Base-by-base conservation (phyloP, 805 yeast species). In the Pichia gijzeniarum region DNA sequence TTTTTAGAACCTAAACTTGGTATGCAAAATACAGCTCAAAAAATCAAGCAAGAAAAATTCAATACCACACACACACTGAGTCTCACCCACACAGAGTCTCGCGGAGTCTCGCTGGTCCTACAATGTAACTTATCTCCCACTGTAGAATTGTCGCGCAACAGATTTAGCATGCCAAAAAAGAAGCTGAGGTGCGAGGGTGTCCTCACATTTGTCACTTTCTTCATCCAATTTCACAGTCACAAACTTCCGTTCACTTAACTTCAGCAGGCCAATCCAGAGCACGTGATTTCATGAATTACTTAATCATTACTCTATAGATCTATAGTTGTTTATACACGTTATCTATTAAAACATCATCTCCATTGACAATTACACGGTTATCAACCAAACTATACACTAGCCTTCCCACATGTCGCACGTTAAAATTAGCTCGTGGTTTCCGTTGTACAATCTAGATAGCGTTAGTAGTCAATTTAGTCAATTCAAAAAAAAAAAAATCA, bases 321-420 rank as follows among this genome's bases (percentile, higher is more conserved):
- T n/a, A n/a, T n/a, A n/a, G n/a, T n/a, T n/a, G 16, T 16, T 16
- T 30, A 34, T 43, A 40, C 4, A 42, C 47, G 2, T 33, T 39
- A 17, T 42, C 17, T 5, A 21, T 9, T 4, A 27, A 28, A 10
- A 28, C 22, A 5, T 36, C 21, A 14, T 25, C 17, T 6, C 41
- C 43, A 6, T 41, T 37, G 13, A 48, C 38, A 7, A 34, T 20
- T 8, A 56, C 19, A 3, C 54, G 56, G 40, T 49, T 53, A 43
- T 61, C 65, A 35, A 52, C 50, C 38, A 56, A 41, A 14, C 51
- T 58, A 4, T 48, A 44, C 2, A 58, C 38, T 32, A 50, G 49
- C 40, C 49, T 50, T 2, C 51, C 53, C 4, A 60, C 51, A n/a
- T 54, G 57, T 27, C 44, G 45, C 2, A 61, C 55, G 39, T 50